phyloP scores from a whole-genome alignment of 441 rosid genomes.

The Daphne laureola region DNA sequence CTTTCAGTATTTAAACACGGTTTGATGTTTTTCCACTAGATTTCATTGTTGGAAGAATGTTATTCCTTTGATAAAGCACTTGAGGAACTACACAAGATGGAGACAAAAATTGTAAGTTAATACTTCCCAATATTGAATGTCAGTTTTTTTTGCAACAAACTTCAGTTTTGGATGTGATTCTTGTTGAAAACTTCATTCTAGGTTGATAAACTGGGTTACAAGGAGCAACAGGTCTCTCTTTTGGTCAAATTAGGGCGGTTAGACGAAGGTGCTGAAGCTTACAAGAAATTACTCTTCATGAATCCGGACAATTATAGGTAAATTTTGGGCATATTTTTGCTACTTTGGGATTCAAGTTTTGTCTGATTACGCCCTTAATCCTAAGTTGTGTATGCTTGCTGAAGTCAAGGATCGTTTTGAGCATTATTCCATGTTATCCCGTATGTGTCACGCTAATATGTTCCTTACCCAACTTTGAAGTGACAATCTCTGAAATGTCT shows the following conservation, averaged over 20 bases:
- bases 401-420: background rate
- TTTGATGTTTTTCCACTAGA: constrained; percentile 30
- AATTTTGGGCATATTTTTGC: constrained; percentile 13
- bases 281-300: constrained; percentile 68
- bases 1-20: constrained; percentile 3
- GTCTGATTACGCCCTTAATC: too few relatives aligned
- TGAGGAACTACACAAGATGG: constrained; percentile 71
- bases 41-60: constrained; percentile 87
- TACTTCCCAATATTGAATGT: constrained; percentile 1
- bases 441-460: too few relatives aligned
- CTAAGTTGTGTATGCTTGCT: background rate
- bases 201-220: constrained; percentile 81
- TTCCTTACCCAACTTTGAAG: too few relatives aligned
- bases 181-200: constrained; percentile 25
- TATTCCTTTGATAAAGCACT: constrained; percentile 63
- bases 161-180: constrained; percentile 9
- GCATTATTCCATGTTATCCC: background rate
- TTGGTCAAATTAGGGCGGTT: constrained; percentile 64
- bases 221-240: constrained; percentile 89
- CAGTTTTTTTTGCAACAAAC: constrained; percentile 1
- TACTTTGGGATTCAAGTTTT: background rate
- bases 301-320: constrained; percentile 99
- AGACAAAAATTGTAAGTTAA: constrained; percentile 65
- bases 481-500: too few relatives aligned
- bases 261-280: constrained; percentile 77